Base-by-base conservation (phyloP, 1,284 basidiomycete genomes). In the Ustilago nuda region DNA sequence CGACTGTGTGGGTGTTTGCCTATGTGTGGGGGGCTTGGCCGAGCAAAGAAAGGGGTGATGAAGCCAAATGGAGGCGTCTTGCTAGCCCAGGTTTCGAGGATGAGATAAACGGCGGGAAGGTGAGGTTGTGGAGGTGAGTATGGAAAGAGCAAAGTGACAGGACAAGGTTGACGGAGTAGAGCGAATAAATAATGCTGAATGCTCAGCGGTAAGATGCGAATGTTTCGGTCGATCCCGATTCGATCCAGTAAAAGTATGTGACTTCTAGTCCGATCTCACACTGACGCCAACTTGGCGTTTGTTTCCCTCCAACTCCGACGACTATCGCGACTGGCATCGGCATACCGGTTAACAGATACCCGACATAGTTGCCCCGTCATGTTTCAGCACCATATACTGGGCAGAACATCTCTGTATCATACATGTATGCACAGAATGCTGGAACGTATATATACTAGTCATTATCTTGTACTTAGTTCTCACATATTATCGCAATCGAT, bases 141-240 rank as follows among this genome's bases (percentile, higher is more conserved):
- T 37, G 52, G 36, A 12, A 19, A 54, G 32, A 32, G n/a, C 23
- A 54, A 54, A 35, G 48, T 50, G 48, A 50, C 33, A 41, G 41
- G 36, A 8, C 23, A 37, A 30, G 23, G 53, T n/a, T 56, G 45
- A 23, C 45, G 45, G 27, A 27, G 48, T 39, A 11, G 27, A 56
- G 27, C 17, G 27, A 56, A 56, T 8, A 37, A 39, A 13, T 17
- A 30, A 17, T 41, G 36, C 13, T 56, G 39, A 56, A 56, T 56
- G 39, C 37, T 45, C 54, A 56, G 39, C 32, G 2, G 23, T 27
- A 27, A 27, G 23, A 27, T 8, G n/a, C 11, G 23, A 30, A 23
- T 48, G 27, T 13, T 48, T 48, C 23, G n/a, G 45, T 56, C 36
- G 54, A 7, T 56, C 54, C 54, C 54, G 54, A 56, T 56, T 39